Base-by-base conservation (phyloP, 2,329 filamentous ascomycete genomes). In the Ceratocystis lukuohia region DNA sequence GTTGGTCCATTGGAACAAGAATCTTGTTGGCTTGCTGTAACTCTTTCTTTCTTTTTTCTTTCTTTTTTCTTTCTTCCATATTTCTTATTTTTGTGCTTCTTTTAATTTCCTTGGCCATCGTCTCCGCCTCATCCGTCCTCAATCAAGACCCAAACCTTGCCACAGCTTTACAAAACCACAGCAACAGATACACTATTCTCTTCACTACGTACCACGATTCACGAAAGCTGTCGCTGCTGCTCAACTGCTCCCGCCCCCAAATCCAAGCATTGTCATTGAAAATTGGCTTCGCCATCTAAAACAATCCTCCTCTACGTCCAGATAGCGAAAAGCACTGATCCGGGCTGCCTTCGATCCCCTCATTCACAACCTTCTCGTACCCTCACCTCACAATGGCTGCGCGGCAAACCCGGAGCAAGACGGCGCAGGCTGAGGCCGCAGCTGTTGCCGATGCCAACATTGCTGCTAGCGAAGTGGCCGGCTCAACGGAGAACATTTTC, bases 401-500 rank as follows among this genome's bases (percentile, higher is more conserved):
- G 57, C 66, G 69, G 61, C 69, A 70, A 65, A 71, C 70, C 41
- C 68, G 70, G 64, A 69, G 70, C 66, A 70, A 71, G 64, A 69
- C 70, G 50, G 70, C 69, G 25, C 22, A 69, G 65, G 66, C 68
- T 62, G 68, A 69, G 28, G 67, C 67, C 30, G 69, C 66, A 12
- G 62, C 17, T 33, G 67, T 28, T 20, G 22, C 50, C 44, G 17
- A 61, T 63, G 70, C 71, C 28, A 66, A 74, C 69, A 72, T 73
- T 68, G 77, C 73, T 50, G 71, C 75, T 62, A 70, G 75, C 37
- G 37, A 41, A 61, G 73, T 76, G 20, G 22, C 63, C 20, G 45
- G 46, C n/a, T 50, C 62, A 8, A 74, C 76, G 53, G 88, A 92
- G 76, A 93, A 93, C 75, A 88, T 93, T 70, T 93, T 92, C 70